phyloP scores from a whole-genome alignment of 179 eudicot species.

The Spergularia azorica region DNA sequence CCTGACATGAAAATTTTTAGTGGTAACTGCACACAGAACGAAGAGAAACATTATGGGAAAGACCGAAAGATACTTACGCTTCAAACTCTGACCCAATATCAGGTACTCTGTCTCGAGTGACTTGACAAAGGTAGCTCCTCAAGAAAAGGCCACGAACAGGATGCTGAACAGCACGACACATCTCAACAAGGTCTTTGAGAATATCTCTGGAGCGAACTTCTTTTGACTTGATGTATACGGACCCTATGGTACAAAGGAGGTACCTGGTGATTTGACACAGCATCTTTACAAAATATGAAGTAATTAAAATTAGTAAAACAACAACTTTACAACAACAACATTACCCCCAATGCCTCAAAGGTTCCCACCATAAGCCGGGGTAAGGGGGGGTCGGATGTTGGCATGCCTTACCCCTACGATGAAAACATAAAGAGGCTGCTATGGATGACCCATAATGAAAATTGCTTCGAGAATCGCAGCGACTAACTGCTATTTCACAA shows the following conservation, averaged over 20 bases:
- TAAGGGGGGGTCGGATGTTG: no score
- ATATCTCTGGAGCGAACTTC: constrained; percentile 92
- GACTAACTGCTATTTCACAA: no score
- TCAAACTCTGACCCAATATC: constrained; percentile 84
- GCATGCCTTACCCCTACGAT: no score
- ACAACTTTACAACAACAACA: no score
- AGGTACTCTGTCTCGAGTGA: constrained; percentile 85
- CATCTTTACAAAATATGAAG: constrained; percentile 3
- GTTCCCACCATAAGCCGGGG: no score
- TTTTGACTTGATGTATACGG: constrained; percentile 88
- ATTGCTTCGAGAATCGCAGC: no score
- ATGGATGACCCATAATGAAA: no score
- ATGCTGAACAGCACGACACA: constrained; percentile 98
- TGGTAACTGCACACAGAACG: not conserved
- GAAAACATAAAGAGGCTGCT: no score
- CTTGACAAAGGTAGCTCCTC: constrained; percentile 95
- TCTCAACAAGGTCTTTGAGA: constrained; percentile 93
- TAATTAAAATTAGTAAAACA: not conserved
- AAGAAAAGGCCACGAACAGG: constrained; percentile 96
- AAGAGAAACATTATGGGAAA: constrained; percentile 1
- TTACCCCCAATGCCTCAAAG: not conserved
- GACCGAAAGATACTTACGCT: constrained; percentile 54
- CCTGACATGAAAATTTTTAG: no score
- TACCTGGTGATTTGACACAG: constrained; percentile 52
- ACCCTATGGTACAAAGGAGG: constrained; percentile 96